Percentiles rank a stretch among this genome's conserved stretches.
phyloP scores from a whole-genome alignment of 192 early-diverging fungal genomes.

The Coemansia sp. region DNA sequence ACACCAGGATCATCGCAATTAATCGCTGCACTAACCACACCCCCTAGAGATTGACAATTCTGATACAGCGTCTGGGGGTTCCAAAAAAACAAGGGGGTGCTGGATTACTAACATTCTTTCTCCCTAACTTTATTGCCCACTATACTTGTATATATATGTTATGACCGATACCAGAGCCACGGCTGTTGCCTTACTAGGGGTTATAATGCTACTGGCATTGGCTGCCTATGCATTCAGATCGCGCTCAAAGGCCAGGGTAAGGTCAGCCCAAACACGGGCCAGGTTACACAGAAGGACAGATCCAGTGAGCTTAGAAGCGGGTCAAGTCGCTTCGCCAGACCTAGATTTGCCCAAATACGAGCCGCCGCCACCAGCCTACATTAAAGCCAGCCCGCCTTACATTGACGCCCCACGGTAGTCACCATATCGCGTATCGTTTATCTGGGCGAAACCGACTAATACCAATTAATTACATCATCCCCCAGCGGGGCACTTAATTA shows the following conservation, averaged over 20 bases:
- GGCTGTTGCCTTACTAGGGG: neutral
- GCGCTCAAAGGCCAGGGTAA: neutral
- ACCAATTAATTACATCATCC: neutral
- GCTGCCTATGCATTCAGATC: conserved; percentile 3
- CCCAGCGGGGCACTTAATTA: too few species aligned
- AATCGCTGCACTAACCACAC: neutral
- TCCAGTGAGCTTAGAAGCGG: neutral
- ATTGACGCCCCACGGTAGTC: neutral
- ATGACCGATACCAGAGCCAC: conserved; percentile 15
- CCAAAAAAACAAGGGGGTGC: neutral
- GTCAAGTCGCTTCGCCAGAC: neutral
- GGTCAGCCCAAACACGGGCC: neutral
- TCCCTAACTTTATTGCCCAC: neutral
- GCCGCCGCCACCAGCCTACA: conserved; percentile 35
- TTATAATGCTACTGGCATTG: neutral
- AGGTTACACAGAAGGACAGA: neutral
- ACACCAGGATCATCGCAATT: neutral
- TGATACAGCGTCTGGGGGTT: conserved; percentile 2
- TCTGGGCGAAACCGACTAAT: neutral
- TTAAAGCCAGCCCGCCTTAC: neutral
- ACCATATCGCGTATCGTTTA: too few species aligned
- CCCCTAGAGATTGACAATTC: neutral
- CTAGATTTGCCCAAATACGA: conserved; percentile 33
- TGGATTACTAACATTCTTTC: neutral
- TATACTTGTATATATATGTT: neutral